Conservation (phyloP, 306 rosid genomes). For the Pyrus bretschneideri region DNA sequence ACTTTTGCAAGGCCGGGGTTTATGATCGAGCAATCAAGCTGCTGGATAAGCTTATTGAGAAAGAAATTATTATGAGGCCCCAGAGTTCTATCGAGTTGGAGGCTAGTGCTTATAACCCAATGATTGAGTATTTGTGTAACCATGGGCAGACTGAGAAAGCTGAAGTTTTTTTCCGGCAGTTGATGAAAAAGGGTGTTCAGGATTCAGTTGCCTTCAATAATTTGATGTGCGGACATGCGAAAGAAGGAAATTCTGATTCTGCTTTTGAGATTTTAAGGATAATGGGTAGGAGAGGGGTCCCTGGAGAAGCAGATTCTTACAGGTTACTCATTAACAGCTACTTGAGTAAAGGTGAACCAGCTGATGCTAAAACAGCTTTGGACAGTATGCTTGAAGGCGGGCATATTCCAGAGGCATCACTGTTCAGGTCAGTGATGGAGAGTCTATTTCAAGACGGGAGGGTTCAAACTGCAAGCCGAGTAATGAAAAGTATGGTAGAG, state of each 20-base stretch:
- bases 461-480: constrained; percentile 92
- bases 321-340: constrained; percentile 68
- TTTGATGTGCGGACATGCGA: constrained; percentile 73
- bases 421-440: constrained; percentile 66
- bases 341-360: constrained; percentile 80
- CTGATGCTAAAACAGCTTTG: constrained; percentile 78
- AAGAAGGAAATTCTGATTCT: constrained; percentile 81
- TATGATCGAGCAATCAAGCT: constrained; percentile 63
- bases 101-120: constrained; percentile 64
- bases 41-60: constrained; percentile 75
- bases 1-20: constrained; percentile 60
- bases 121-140: constrained; percentile 64
- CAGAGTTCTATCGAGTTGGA: constrained; percentile 60
- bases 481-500: constrained; percentile 85
- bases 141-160: constrained; percentile 72
- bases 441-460: constrained; percentile 79
- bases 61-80: constrained; percentile 65
- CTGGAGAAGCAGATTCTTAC: constrained; percentile 64
- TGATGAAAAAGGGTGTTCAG: constrained; percentile 74
- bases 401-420: constrained; percentile 55
- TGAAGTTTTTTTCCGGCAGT: constrained; percentile 66
- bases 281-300: constrained; percentile 76
- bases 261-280: constrained; percentile 76
- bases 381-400: constrained; percentile 86
- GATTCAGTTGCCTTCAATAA: constrained; percentile 71